phyloP scores from a whole-genome alignment of 306 rosid species.

The Quercus parvula region DNA sequence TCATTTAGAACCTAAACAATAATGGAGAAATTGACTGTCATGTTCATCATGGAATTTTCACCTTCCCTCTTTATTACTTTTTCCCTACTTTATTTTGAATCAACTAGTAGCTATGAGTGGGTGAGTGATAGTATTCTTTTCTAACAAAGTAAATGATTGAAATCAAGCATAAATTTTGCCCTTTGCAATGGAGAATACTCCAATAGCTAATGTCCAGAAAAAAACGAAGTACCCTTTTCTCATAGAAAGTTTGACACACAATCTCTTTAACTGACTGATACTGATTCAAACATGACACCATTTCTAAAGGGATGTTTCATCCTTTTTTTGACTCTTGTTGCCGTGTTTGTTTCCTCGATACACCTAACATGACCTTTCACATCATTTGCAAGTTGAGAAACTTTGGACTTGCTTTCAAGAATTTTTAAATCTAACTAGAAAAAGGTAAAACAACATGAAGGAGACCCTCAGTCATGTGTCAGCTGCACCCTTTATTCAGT shows the following conservation, averaged over 20 bases:
- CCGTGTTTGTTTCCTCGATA: neutral
- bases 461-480: too few relatives aligned
- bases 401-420: neutral
- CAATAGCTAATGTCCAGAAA: neutral
- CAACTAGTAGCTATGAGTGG: slow-evolving; percentile 1
- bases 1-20: neutral
- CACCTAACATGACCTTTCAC: neutral
- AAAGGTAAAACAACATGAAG: neutral
- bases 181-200: neutral
- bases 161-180: neutral
- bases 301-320: neutral
- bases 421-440: neutral
- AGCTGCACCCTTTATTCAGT: too few relatives aligned
- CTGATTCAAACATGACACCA: neutral
- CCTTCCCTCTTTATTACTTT: neutral
- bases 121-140: slow-evolving; percentile 6
- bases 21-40: slow-evolving; percentile 27
- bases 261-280: neutral
- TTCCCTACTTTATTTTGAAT: neutral
- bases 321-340: neutral
- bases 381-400: neutral
- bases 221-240: neutral
- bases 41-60: slow-evolving; percentile 24
- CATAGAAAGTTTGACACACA: neutral
- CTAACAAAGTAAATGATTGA: neutral